Conservation (phyloP, 495 filamentous ascomycete genomes). For the Cercophora scortea region DNA sequence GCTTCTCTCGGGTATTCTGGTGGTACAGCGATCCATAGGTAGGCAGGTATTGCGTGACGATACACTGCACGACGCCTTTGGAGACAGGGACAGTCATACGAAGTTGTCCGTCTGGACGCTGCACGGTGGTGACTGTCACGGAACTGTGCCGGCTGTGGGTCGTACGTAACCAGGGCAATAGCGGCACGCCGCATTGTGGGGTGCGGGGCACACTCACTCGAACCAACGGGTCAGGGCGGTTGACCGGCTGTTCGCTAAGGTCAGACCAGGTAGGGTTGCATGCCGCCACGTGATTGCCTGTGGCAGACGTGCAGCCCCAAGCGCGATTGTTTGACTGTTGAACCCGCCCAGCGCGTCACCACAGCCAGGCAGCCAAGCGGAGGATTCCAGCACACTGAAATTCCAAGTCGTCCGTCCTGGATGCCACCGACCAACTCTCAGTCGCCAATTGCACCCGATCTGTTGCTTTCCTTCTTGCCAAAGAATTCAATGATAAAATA, state of each 20-base stretch:
- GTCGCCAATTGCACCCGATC: not conserved
- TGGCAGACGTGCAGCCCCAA: not conserved
- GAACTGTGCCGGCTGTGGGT: no score
- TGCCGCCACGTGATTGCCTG: not conserved
- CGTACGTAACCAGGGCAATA: no score
- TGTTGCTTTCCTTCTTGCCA: not conserved
- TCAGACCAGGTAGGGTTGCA: not conserved
- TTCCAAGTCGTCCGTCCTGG: no score
- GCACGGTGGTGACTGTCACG: not conserved
- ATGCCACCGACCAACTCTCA: no score
- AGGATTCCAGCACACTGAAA: no score
- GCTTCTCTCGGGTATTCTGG: no score
- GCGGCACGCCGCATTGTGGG: not conserved
- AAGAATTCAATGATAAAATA: slow-evolving; percentile 1
- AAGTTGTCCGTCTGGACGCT: no score
- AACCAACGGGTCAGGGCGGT: not conserved
- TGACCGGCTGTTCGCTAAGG: not conserved
- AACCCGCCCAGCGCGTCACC: not conserved
- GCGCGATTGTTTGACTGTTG: not conserved
- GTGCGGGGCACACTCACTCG: not conserved
- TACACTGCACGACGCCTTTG: no score
- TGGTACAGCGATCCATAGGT: no score
- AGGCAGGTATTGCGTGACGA: no score
- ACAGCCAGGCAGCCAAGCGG: not conserved
- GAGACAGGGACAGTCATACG: no score